Evolutionary conservation across 495 filamentous ascomycete genomes (phyloP), one percentile per base, ranked within the genome.

Genomic region (Glarea lozoyensis): DNA sequence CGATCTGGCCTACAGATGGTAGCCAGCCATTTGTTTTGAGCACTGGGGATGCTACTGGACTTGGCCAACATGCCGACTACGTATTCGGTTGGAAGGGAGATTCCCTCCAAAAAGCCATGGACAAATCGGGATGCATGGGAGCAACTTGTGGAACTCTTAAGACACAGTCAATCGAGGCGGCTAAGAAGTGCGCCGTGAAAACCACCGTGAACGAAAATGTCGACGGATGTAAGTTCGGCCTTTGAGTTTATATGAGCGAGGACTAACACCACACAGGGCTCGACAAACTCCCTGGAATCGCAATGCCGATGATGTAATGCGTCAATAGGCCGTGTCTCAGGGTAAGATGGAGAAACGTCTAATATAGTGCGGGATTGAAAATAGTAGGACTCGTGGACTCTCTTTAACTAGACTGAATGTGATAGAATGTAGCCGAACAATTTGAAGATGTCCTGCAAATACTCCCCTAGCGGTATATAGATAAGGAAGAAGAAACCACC

Each of bases 1-100:
- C 73, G 70, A 66, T 67, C 29, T 71, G 68, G 68, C 69, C 67
- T 21, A 40, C 56, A 6, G 67, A 70, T 41, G 67, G 67, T 19
- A 60, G 59, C 40, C 66, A 71, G 41, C 69, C 69, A 0, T 73
- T 73, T 52, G 61, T 67, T 43, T 60, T 70, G 31, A 57, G 50
- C 50, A 68, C 62, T 7, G 67, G 67, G 36, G 32, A 35, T 16
- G 10, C 32, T 9, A 55, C 60, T 15, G 66, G 68, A 11, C 60
- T 63, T 34, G 63, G 62, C 13, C 62, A 66, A 30, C 68, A 69
- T 31, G 68, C 65, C 29, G 68, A 71, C 37, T 71, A 71, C 46
- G 42, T 69, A 10, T 71, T 69, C 51, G 68, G 66, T 11, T 73
- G 69, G 45, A 40, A 46, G 19, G 43, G 21, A n/a, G 36, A 7